These are phyloP conservation scores for Benincasa hispida DNA, from an alignment of 306 rosid genomes.

Conservation along the genomic window DNA sequence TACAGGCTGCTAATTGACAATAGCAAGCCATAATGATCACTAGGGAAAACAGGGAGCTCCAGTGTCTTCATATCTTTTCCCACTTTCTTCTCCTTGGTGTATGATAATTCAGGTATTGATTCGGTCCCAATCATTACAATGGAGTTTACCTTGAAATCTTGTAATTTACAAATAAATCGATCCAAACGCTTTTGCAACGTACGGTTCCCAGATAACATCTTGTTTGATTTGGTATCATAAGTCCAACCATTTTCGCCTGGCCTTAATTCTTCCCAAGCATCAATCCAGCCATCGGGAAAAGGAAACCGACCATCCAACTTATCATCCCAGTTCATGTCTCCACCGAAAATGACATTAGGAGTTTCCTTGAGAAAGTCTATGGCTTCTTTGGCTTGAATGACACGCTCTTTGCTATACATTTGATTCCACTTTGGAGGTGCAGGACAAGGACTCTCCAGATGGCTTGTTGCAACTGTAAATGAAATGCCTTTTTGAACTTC, in stretches of 20 bases:
- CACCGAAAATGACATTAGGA: conserved; percentile 68
- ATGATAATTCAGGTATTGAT: conserved; percentile 40
- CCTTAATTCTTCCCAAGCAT: conserved; percentile 60
- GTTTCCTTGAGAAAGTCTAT: conserved; percentile 37
- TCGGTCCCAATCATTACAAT: conserved; percentile 82
- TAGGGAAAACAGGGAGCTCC: conserved; percentile 83
- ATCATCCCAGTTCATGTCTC: conserved; percentile 98
- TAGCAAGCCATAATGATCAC: conserved; percentile 86
- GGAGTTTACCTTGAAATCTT: conserved; percentile 39
- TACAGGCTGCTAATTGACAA: conserved; percentile 42
- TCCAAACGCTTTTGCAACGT: conserved; percentile 60
- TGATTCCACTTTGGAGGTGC: conserved; percentile 88
- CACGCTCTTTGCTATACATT: conserved; percentile 89
- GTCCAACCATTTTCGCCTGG: conserved; percentile 76
- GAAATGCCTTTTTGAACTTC: conserved; percentile 35
- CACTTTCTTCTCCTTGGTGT: conserved; percentile 69
- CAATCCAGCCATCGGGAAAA: conserved; percentile 53
- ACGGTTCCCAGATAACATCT: conserved; percentile 65
- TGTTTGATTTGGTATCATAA: conserved; percentile 86
- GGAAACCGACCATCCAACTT: conserved; percentile 77
- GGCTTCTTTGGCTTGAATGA: conserved; percentile 66
- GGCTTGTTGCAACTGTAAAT: conserved; percentile 76
- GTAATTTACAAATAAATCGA: conserved; percentile 56
- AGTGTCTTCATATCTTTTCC: conserved; percentile 44
- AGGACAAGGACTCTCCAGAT: conserved; percentile 90